Base-by-base conservation (phyloP, 768 basidiomycete species). In the Hygrophorus russula region DNA sequence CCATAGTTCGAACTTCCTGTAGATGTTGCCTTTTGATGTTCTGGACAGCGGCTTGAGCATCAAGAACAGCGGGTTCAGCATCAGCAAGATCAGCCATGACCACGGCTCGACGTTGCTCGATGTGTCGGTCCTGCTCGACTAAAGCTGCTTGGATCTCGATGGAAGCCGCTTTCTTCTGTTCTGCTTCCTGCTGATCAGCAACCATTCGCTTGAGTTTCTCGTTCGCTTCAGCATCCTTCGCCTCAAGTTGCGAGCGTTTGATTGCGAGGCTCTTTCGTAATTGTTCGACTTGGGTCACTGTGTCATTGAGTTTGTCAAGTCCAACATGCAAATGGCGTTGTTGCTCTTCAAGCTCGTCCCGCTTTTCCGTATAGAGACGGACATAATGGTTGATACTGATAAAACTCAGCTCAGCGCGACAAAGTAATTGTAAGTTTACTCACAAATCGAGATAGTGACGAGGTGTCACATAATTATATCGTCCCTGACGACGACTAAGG, bases 401-500 rank as follows among this genome's bases (percentile, higher is more conserved):
- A 24, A 34, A 41, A 11, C 49, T 36, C 48, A 38, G 40, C 50
- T 42, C 55, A 33, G 31, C 15, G 36, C 44, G 45, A 8, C 37
- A 34, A 39, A 14, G 4, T 28, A n/a, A 31, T 36, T 33, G 39
- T 20, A 44, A 40, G 46, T 42, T 46, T 5, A 73, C 92, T 74
- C 60, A 97, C 92, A 99, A 99, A 55, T 99, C 96, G 45, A 99
- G 74, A 61, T 97, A 99, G 61, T 99, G 96, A 10, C 96, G 79
- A 0, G 96, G 96, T 1, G 96, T 99, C 9, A 93, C 89, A 59
- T 96, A 89, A 59, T 96, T 93, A 60, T 91, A 88, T 31, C 90
- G 80, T n/a, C 93, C 94, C 66, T 92, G 91, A 39, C 90, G 75
- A 20, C 90, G 82, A 53, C 87, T 89, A 47, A 98, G 74, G 41